Base-by-base conservation (phyloP, 2,329 filamentous ascomycete species). In the Dactylellina leptospora region DNA sequence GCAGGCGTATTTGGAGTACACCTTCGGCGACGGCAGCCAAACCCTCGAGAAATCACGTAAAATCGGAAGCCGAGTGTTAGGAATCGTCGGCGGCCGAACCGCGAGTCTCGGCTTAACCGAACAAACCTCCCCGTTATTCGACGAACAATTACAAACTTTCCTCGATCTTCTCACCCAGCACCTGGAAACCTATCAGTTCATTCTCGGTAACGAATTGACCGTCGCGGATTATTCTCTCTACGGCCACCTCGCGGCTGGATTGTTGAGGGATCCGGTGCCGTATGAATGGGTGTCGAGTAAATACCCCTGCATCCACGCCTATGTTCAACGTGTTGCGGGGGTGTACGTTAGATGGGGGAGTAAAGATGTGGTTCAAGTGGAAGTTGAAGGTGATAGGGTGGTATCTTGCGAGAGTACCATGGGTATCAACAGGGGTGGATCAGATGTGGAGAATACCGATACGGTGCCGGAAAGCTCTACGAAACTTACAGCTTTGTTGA, bases 1-100 rank as follows among this genome's bases (percentile, higher is more conserved):
- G 25, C 59, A 64, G 11, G 54, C 64, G 18, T 72, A 72, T 16
- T 23, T 72, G 9, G 59, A 72, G 16, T 72, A 72, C 23, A 72
- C 68, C 10, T 72, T 72, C 20, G 68, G 68, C 18, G 68, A 64
- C 16, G 36, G 38, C 23, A 64, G 59, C 13, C 23, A 30, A 40
- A 20, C 36, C 16, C 50, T 36, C 30, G 68, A 72, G n/a, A 27
- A 18, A 1, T 38, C 68, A 4, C n/a, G 8, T 9, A 60, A 54
- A 16, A 20, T 22, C 6, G 68, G 68, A 10, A 40, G 53, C 9
- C 53, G 47, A 30, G 27, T 60, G 9, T 33, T 64, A 13, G 13
- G 16, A 2, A 16, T 72, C 1, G 38, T 72, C 4, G 59, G 59
- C 28, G 59, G 53, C 8, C 36, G 53, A 3, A 64, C 38, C 1